A percentile compares a stretch with the other conserved stretches of the same genome.
Evolutionary conservation across 2,329 filamentous ascomycete species (phyloP).

Genomic region (Cryphonectria japonica): DNA sequence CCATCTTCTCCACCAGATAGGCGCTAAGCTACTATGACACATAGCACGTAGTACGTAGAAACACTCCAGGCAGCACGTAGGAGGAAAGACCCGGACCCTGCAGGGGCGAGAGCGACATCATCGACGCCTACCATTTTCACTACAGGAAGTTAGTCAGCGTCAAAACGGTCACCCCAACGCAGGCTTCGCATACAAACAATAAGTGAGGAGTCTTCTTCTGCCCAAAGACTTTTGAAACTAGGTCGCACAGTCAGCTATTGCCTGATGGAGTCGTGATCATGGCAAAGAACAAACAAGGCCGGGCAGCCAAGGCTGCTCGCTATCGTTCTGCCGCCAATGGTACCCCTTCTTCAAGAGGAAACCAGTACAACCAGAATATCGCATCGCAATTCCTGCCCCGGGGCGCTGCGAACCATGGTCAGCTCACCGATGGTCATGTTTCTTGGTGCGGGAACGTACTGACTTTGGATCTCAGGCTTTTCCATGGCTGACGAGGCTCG

Average conservation of each 20-base stretch:
- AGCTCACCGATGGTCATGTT: constrained; percentile 1
- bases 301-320: constrained; percentile 31
- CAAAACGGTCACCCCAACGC: neutral
- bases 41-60: neutral
- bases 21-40: neutral
- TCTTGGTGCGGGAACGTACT: constrained; percentile 37
- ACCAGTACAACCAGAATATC: constrained; percentile 17
- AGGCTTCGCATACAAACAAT: neutral
- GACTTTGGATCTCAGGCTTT: constrained; percentile 38
- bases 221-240: neutral
- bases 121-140: constrained; percentile 4
- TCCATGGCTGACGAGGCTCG: constrained; percentile 54
- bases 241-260: neutral
- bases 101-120: neutral
- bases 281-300: constrained; percentile 34
- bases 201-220: too few species aligned
- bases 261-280: constrained; percentile 26
- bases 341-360: neutral
- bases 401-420: constrained; percentile 24
- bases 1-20: neutral
- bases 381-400: constrained; percentile 25
- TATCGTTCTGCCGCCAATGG: constrained; percentile 26
- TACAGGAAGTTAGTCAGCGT: neutral
- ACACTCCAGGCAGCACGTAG: neutral
- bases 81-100: neutral